phyloP scores from a whole-genome alignment of 2,329 filamentous ascomycete species.

The Coccinonectria pachysandricola region DNA sequence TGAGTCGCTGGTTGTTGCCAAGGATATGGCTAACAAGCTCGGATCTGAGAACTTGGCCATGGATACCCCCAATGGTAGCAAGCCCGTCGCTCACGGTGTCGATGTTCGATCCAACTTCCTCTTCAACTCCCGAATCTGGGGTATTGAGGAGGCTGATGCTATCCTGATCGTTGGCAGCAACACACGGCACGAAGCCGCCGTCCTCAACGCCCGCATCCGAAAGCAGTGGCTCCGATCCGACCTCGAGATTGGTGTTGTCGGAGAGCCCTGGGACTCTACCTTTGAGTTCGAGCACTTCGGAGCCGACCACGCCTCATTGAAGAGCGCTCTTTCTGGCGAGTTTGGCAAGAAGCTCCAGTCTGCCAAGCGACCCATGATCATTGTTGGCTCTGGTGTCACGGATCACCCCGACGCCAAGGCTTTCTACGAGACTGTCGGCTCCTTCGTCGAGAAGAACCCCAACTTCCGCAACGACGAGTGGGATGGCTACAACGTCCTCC shows the following conservation, averaged over 20 bases:
- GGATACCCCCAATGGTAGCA: conserved; percentile 74
- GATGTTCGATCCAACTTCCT: conserved; percentile 91
- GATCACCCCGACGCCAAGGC: conserved; percentile 88
- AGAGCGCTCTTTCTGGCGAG: conserved; percentile 71
- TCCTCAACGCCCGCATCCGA: conserved; percentile 89
- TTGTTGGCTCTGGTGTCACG: conserved; percentile 83
- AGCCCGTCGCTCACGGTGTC: conserved; percentile 81
- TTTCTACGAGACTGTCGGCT: conserved; percentile 82
- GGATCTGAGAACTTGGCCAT: conserved; percentile 92
- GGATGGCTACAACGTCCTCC: conserved; percentile 96
- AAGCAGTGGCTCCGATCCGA: conserved; percentile 98
- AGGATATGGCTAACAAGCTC: conserved; percentile 93
- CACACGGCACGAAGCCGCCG: conserved; percentile 87
- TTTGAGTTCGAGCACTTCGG: conserved; percentile 94
- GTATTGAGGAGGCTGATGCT: conserved; percentile 85
- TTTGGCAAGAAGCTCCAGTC: conserved; percentile 88
- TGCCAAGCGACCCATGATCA: conserved; percentile 91
- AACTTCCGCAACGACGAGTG: conserved; percentile 86
- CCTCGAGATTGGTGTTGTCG: conserved; percentile 83
- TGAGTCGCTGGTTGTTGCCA: conserved; percentile 90
- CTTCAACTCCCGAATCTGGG: conserved; percentile 92
- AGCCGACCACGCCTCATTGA: conserved; percentile 65
- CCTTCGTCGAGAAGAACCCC: conserved; percentile 85
- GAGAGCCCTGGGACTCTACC: conserved; percentile 83
- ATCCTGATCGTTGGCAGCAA: conserved; percentile 93